phyloP scores from a whole-genome alignment of 257 asterid genomes.

The Primulina tabacum region DNA sequence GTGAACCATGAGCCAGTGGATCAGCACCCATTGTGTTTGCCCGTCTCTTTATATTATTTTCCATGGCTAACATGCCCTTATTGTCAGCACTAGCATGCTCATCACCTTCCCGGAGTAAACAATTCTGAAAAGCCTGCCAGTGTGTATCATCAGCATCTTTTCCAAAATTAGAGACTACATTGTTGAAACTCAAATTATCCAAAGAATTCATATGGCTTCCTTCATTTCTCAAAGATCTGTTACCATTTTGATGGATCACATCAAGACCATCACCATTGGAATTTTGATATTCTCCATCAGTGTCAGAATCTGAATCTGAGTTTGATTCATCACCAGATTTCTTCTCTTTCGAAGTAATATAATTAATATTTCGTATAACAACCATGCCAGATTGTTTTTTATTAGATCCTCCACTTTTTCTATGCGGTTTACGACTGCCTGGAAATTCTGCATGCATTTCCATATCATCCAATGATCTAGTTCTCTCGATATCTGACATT shows the following conservation, averaged over 20 bases:
- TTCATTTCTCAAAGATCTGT: constrained; percentile 45
- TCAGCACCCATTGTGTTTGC: constrained; percentile 41
- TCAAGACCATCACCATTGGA: constrained; percentile 34
- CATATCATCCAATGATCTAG: constrained; percentile 33
- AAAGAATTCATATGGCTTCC: constrained; percentile 41
- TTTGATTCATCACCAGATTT: constrained; percentile 38
- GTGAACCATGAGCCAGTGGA: constrained; percentile 47
- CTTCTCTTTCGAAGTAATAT: constrained; percentile 44
- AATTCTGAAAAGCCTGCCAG: constrained; percentile 46
- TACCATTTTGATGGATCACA: constrained; percentile 28
- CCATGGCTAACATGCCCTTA: constrained; percentile 51
- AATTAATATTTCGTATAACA: constrained; percentile 49
- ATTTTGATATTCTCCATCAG: constrained; percentile 42
- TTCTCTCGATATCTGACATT: constrained; percentile 29
- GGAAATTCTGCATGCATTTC: constrained; percentile 41
- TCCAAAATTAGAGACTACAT: constrained; percentile 39
- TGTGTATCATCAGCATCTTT: constrained; percentile 57
- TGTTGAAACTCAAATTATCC: constrained; percentile 33
- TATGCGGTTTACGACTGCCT: constrained; percentile 37
- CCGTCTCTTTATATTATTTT: constrained; percentile 51
- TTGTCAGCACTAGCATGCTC: constrained; percentile 49
- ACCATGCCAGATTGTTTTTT: constrained; percentile 45
- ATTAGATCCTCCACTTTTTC: constrained; percentile 44
- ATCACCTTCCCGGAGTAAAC: constrained; percentile 61
- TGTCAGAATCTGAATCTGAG: constrained; percentile 47